Base-by-base conservation (phyloP, 2,329 filamentous ascomycete species). In the Phialophora chinensis region DNA sequence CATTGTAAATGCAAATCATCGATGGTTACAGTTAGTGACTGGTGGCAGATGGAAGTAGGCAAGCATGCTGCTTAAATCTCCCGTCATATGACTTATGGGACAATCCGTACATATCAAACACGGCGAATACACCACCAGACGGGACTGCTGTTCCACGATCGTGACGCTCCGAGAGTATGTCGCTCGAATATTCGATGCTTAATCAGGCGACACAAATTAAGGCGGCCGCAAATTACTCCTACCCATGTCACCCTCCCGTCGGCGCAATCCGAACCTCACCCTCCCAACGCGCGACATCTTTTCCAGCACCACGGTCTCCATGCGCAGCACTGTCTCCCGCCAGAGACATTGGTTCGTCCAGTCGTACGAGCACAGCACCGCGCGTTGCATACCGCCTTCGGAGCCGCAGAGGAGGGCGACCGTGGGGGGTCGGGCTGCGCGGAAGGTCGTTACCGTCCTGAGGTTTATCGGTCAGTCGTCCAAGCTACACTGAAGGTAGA, bases 371-470 rank as follows among this genome's bases (percentile, higher is more conserved):
- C 81, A 83, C 17, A 80, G 73, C 4, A 84, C 71, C 2, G 79
- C 79, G 7, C 82, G 75, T 64, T 82, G 80, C 79, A 82, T 80
- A 1, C 81, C 81, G 4, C 79, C 79, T 66, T 83, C 82, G 0
- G 72, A 71, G 7, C 79, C 82, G n/a, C 77, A 79, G n/a, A 82
- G 68, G 8, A 84, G 70, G 60, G 82, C 76, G 38, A 76, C 79
- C 1, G 79, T 74, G 0, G 82, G 82, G 1, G 81, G 80, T 0
- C 77, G 68, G 1, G 66, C 54, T 0, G 80, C 79, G 17, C 70
- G 65, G 67, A 83, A 81, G 6, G 81, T 70, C 0, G 77, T 81
- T 1, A 78, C 79, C 25, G 66, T 66, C 64, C 64, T 66, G 23
- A 3, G 20, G 14, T 25, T 17, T 12, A 23, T 33, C 5, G 10